Conservation (phyloP, 2,329 filamentous ascomycete species). For the Botrytis elliptica region DNA sequence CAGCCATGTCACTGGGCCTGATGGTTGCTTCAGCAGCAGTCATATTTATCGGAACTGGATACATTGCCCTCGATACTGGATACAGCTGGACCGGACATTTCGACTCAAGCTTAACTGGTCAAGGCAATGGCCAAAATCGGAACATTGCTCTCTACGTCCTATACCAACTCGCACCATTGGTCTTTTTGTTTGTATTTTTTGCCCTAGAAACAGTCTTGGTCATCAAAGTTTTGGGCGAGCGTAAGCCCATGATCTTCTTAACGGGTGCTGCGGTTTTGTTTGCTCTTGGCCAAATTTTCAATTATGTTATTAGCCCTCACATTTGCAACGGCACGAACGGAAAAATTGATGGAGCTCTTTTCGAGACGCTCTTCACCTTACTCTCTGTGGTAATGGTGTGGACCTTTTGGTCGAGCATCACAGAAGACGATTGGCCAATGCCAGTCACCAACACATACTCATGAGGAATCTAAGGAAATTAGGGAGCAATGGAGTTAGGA, state of each 20-base stretch:
- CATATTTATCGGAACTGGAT: conserved; percentile 87
- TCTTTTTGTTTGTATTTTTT: conserved; percentile 88
- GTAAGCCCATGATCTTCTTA: conserved; percentile 89
- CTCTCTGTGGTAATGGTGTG: conserved; percentile 80
- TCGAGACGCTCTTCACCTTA: conserved; percentile 90
- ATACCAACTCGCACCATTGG: conserved; percentile 83
- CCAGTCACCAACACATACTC: conserved; percentile 41
- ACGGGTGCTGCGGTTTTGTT: conserved; percentile 74
- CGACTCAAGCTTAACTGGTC: conserved; percentile 52
- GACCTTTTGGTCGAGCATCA: conserved; percentile 98
- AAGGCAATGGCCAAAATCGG: conserved; percentile 51
- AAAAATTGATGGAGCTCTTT: conserved; percentile 89
- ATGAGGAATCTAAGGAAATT: conserved; percentile 28
- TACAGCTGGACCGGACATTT: conserved; percentile 83
- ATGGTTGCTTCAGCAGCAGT: conserved; percentile 67
- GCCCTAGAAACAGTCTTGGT: conserved; percentile 82
- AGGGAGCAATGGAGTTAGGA: conserved; percentile 34
- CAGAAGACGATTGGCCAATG: conserved; percentile 94
- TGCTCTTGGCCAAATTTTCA: conserved; percentile 90
- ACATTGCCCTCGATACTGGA: conserved; percentile 92
- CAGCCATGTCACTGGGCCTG: conserved; percentile 75
- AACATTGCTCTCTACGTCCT: conserved; percentile 89
- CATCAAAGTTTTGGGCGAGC: conserved; percentile 80
- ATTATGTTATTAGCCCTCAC: conserved; percentile 88
- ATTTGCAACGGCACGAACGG: conserved; percentile 81